Evolutionary conservation across 192 early-diverging fungal genomes (phyloP), one percentile per base, ranked within the genome.

Genomic region (Thamnidium elegans): DNA sequence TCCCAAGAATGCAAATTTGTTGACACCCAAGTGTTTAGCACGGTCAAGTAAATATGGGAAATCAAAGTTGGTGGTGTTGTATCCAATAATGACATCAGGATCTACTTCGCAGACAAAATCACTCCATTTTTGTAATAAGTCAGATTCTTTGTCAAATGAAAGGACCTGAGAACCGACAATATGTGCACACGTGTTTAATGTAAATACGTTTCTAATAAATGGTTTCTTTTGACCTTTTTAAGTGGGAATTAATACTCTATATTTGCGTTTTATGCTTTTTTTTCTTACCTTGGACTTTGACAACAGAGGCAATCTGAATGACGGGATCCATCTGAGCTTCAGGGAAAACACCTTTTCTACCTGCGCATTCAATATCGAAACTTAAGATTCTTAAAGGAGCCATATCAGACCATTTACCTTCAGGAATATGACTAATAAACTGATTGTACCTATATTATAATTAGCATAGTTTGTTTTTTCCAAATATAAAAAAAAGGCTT

Each of bases 321-420:
- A 99, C 91, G 0, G 95, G 92, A 66, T 99, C 97, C 3, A 85
- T 65, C 58, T 90, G 71, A 26, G 97, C 80, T 55, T 99, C 97
- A 5, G 97, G 97, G 54, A 99, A 99, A 21, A 95, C 78, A 52
- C 97, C 97, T 65, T 94, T 91, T 13, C 97, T 81, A 23, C 97
- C 97, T 26, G 93, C 91, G 58, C 97, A 99, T 77, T 99, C 97
- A 62, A 99, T 99, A 89, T 99, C 97, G 66, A 99, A 95, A 65
- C 92, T 94, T 47, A 99, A 69, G 60, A 99, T 90, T 43, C 97
- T 85, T 39, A 97, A 79, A 3, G 97, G 97, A 4, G 97, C 97
- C 55, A 95, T 87, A 66, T 93, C 89, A 17, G 88, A 90, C 92
- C 93, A 98, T 48, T 96, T 90, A 55, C 86, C 89, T 59, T 94